Evolutionary conservation across 345 rosid genomes (phyloP), one percentile per base, ranked within the genome.

Genomic region (Moringa oleifera): DNA sequence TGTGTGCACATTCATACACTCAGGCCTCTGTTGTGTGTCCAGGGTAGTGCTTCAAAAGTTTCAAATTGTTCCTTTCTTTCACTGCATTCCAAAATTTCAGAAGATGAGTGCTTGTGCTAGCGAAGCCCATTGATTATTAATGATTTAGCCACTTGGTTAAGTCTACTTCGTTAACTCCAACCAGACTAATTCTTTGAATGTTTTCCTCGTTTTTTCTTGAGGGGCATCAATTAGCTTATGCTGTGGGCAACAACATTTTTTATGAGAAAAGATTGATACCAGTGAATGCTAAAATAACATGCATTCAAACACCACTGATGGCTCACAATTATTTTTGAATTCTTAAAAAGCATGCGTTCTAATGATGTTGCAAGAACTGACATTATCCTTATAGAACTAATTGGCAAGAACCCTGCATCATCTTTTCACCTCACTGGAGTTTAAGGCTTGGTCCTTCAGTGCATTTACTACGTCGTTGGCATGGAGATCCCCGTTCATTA

Each of bases 401-500:
- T 68, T 90, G 97, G 94, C 94, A 84, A 79, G 98, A 90, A 61
- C 85, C 89, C 0, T 88, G 97, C 81, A 75, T 93, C 13, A 67
- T 88, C 54, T 84, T 93, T 73, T 79, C 81, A 66, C 82, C 97
- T 55, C 86, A 85, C 76, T 85, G 87, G 84, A 88, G 86, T 75
- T 70, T 93, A 70, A 75, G 92, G 54, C 96, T 90, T 66, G 97
- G 96, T 61, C 87, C 96, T 51, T 78, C 72, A 46, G 87, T 88
- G 68, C 90, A 86, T 68, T 79, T 93, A 78, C 86, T 90, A 72
- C 78, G 70, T 33, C 86, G 81, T 21, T 93, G 98, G 96, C 66
- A 71, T 66, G 77, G 77, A 23, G 90, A 90, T 80, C 77, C 73
- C 10, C 88, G 78, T 51, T 83, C 92, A 55, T 71, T 88, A 45